Conservation (phyloP, 2,329 filamentous ascomycete genomes). For the Pyricularia grisea region DNA sequence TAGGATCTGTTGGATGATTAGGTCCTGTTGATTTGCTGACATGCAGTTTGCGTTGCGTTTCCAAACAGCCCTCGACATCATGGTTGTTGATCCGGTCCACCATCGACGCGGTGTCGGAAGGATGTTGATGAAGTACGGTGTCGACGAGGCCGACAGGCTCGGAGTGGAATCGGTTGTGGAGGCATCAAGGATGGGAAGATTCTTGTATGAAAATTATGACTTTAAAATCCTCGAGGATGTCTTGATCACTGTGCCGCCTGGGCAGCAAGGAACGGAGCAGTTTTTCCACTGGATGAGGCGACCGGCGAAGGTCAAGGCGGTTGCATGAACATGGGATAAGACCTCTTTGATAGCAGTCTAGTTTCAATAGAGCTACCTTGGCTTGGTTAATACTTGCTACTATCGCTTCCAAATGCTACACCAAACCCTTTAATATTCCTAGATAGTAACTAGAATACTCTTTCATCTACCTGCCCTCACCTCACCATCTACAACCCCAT, state of each 20-base stretch:
- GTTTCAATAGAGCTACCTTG: no score
- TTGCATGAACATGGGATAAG: background rate
- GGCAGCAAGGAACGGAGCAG: background rate
- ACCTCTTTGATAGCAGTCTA: no score
- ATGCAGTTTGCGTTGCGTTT: background rate
- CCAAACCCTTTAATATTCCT: no score
- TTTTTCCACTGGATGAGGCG: conserved; percentile 2
- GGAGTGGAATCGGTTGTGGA: background rate
- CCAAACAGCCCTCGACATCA: background rate
- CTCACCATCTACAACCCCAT: conserved; percentile 5
- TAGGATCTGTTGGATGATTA: background rate
- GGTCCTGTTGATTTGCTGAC: no score
- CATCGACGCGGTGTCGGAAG: background rate
- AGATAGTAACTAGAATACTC: no score
- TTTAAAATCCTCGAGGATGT: background rate
- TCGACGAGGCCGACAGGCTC: conserved; percentile 1
- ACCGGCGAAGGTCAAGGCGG: background rate
- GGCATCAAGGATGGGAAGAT: background rate
- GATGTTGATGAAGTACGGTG: background rate
- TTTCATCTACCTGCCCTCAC: no score
- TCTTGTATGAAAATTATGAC: background rate
- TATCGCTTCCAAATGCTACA: no score
- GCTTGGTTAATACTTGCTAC: no score
- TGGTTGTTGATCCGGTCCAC: background rate
- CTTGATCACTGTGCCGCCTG: background rate